phyloP scores from a whole-genome alignment of 78 protist species.

The Dictyostelium brefeldianum region DNA sequence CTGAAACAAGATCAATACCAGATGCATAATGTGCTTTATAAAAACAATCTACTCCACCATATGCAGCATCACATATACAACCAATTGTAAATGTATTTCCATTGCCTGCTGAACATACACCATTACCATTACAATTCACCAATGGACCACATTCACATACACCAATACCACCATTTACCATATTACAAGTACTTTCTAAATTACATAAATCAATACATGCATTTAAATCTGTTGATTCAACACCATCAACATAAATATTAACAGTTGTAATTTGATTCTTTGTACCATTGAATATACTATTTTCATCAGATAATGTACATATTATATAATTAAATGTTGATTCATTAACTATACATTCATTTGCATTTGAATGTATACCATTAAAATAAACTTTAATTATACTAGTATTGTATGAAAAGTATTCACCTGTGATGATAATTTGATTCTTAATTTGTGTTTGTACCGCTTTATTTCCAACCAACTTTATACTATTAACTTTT shows the following conservation, averaged over 20 bases:
- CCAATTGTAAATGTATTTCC: background rate
- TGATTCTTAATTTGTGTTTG: no score
- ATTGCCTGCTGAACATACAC: background rate
- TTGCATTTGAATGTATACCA: background rate
- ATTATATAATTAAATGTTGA: background rate
- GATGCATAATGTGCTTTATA: background rate
- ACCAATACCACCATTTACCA: background rate
- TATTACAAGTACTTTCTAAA: background rate
- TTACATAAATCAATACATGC: background rate
- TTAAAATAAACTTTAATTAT: background rate
- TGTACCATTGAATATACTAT: background rate
- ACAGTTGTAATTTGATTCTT: background rate
- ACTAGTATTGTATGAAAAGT: background rate
- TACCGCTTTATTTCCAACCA: no score
- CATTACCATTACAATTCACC: background rate
- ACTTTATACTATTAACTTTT: no score
- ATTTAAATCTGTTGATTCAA: background rate
- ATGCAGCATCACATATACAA: background rate
- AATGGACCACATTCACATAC: background rate
- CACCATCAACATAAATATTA: background rate
- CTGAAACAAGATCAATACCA: background rate
- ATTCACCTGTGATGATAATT: background rate
- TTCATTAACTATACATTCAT: background rate
- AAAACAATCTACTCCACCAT: background rate
- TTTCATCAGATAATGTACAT: background rate